Percentiles rank a stretch among this genome's conserved stretches.
Conservation (phyloP, 2,329 filamentous ascomycete genomes). For the Cercospora sp. region DNA sequence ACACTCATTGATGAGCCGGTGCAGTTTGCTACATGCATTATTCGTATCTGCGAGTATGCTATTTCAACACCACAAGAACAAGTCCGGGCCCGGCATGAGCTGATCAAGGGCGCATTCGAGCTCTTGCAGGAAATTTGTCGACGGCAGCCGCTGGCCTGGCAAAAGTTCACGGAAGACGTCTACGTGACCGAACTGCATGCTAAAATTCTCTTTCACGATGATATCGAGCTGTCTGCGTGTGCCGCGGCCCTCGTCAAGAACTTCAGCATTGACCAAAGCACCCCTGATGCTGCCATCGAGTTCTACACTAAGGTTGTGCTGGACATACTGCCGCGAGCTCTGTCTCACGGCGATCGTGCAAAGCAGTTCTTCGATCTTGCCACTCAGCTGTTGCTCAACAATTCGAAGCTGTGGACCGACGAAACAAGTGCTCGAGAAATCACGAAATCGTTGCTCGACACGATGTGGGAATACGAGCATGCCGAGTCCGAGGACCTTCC, state of each 20-base stretch:
- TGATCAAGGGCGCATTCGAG: slow-evolving; percentile 11
- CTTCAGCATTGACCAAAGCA: slow-evolving; percentile 29
- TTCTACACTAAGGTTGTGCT: slow-evolving; percentile 31
- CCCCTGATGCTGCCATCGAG: slow-evolving; percentile 21
- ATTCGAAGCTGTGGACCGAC: slow-evolving; percentile 20
- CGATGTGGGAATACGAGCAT: slow-evolving; percentile 30
- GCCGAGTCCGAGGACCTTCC: slow-evolving; percentile 30
- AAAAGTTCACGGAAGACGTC: slow-evolving; percentile 23
- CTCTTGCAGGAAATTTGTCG: slow-evolving; percentile 22
- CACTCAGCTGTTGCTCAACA: slow-evolving; percentile 22
- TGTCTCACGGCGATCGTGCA: slow-evolving; percentile 16
- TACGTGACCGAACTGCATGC: slow-evolving; percentile 43
- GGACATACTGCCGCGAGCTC: slow-evolving; percentile 27
- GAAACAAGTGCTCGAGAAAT: slow-evolving; percentile 28
- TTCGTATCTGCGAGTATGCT: slow-evolving; percentile 25
- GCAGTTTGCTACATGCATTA: slow-evolving; percentile 27
- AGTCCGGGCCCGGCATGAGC: neutral
- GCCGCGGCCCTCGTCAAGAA: slow-evolving; percentile 26
- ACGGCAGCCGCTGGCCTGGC: slow-evolving; percentile 36
- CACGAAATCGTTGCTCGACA: slow-evolving; percentile 21
- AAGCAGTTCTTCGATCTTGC: slow-evolving; percentile 30
- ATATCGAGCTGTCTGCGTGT: slow-evolving; percentile 18
- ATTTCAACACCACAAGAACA: slow-evolving; percentile 1
- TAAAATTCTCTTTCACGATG: slow-evolving; percentile 29
- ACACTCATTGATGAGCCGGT: slow-evolving; percentile 29